phyloP scores from a whole-genome alignment of 768 basidiomycete genomes.

The Daedaleopsis sinensis region DNA sequence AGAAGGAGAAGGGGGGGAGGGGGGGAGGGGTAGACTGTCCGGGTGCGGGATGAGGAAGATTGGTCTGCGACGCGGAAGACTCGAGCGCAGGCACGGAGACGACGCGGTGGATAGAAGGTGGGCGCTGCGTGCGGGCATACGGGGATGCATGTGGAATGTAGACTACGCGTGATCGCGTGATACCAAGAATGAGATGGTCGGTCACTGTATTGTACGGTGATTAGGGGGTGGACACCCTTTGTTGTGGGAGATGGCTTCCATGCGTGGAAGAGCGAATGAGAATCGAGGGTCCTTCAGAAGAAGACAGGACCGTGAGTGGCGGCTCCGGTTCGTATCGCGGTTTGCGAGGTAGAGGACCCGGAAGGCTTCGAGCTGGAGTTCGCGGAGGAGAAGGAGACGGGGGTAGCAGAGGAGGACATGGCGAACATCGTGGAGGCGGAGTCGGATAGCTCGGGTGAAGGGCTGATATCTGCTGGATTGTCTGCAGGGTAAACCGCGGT shows the following conservation, averaged over 20 bases:
- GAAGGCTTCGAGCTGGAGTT: slow-evolving; percentile 17
- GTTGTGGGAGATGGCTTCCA: background rate
- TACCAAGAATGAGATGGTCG: background rate
- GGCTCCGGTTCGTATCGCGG: slow-evolving; percentile 12
- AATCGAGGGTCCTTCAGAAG: slow-evolving; percentile 6
- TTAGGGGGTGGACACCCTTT: background rate
- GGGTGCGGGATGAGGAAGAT: background rate
- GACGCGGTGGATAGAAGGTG: background rate
- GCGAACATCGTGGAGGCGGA: slow-evolving; percentile 1
- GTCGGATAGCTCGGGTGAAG: background rate
- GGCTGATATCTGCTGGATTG: background rate
- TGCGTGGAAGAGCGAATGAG: background rate
- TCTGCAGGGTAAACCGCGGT: background rate
- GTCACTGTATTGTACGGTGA: background rate
- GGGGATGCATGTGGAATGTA: background rate
- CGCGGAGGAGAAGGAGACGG: slow-evolving; percentile 9
- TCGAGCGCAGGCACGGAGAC: background rate
- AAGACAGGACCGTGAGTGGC: slow-evolving; percentile 16
- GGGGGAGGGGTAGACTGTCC: background rate
- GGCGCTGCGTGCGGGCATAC: background rate
- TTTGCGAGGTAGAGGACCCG: slow-evolving; percentile 11
- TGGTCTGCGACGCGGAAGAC: background rate
- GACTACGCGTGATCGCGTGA: background rate
- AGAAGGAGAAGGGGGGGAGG: background rate
- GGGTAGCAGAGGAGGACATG: slow-evolving; percentile 1